A percentile compares a stretch with the other conserved stretches of the same genome.
These are phyloP conservation scores for Aspergillus sp. DNA, from an alignment of 2,329 filamentous ascomycete species.

Conservation along the genomic window DNA sequence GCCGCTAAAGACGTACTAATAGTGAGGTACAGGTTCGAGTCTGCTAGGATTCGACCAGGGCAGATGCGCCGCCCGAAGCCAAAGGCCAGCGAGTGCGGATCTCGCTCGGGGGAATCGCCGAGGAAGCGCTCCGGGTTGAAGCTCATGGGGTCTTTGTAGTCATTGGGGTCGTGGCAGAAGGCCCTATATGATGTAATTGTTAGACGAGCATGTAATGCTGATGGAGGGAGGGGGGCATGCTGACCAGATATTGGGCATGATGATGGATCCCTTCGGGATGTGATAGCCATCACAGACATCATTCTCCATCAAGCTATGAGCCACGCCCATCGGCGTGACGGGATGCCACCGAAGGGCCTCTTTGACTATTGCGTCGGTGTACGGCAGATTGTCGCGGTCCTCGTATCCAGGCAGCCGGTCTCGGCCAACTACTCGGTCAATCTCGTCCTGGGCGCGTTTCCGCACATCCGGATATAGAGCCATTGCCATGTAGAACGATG, in stretches of 20 bases:
- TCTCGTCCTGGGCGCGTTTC: not conserved
- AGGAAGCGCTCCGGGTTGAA: conserved; percentile 14
- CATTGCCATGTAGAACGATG: conserved; percentile 21
- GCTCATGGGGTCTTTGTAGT: conserved; percentile 6
- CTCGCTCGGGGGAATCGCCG: conserved; percentile 7
- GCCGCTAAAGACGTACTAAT: conserved; percentile 7
- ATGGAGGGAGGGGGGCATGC: not conserved
- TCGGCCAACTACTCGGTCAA: not conserved
- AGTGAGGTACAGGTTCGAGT: conserved; percentile 6
- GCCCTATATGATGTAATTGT: not conserved
- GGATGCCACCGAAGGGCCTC: conserved; percentile 34
- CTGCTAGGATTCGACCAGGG: conserved; percentile 11
- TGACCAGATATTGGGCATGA: conserved; percentile 41
- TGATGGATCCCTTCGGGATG: conserved; percentile 36
- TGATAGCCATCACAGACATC: conserved; percentile 25
- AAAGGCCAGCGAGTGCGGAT: conserved; percentile 7
- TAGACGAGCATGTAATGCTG: not conserved
- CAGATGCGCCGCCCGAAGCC: conserved; percentile 14
- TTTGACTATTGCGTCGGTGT: conserved; percentile 33
- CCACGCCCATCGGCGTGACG: conserved; percentile 25
- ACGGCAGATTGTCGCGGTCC: conserved; percentile 28
- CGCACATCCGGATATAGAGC: conserved; percentile 7
- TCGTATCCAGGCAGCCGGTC: not conserved
- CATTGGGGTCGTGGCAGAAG: conserved; percentile 3
- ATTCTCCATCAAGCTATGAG: conserved; percentile 25